These are phyloP conservation scores for Monilinia laxa DNA, from an alignment of 2,329 filamentous ascomycete species.

Conservation along the genomic window DNA sequence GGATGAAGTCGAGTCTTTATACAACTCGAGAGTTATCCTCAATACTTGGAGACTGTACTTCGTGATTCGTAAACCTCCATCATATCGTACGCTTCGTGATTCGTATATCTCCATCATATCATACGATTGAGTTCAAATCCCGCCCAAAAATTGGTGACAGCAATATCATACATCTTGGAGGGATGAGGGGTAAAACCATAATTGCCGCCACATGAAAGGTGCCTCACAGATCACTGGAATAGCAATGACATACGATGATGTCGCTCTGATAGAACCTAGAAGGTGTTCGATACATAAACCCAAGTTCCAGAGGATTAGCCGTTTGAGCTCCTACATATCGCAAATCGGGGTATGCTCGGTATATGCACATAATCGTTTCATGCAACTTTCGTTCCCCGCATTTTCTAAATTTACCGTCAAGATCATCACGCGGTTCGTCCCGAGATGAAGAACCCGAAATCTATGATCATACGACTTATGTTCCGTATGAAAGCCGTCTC, in stretches of 20 bases:
- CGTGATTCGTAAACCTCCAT: background rate
- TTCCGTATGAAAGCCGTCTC: background rate
- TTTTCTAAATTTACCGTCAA: constrained; percentile 1
- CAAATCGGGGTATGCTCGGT: constrained; percentile 10
- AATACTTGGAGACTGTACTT: background rate
- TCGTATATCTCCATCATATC: background rate
- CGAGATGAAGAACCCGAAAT: background rate
- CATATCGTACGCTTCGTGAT: constrained; percentile 1
- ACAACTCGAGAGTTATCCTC: background rate
- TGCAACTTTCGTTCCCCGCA: background rate
- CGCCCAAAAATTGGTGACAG: constrained; percentile 3
- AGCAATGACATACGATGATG: background rate
- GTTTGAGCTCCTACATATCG: constrained; percentile 2
- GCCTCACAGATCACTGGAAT: background rate
- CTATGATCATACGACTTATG: background rate
- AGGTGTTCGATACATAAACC: background rate
- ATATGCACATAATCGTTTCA: constrained; percentile 5
- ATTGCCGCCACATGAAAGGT: background rate
- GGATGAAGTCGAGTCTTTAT: constrained; percentile 15
- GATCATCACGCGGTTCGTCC: background rate
- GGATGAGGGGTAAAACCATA: background rate
- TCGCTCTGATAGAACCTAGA: background rate
- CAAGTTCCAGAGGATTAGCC: constrained; percentile 3
- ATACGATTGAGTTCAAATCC: constrained; percentile 18
- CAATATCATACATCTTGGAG: background rate